A percentile compares a stretch with the other conserved stretches of the same genome.
Conservation (phyloP, 768 basidiomycete genomes). For the Auriscalpium vulgare region DNA sequence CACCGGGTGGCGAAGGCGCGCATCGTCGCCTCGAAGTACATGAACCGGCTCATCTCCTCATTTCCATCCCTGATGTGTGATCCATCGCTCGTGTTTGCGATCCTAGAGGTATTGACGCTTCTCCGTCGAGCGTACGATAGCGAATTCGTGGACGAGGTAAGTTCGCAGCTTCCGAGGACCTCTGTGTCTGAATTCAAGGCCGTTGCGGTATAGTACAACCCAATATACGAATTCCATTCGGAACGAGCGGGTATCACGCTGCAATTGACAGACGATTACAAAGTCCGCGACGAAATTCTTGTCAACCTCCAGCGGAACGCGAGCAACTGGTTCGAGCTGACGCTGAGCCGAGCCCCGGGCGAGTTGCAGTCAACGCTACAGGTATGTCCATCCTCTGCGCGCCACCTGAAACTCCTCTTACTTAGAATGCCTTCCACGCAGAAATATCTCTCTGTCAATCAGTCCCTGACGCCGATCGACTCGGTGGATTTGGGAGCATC, state of each 20-base stretch:
- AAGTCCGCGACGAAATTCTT: constrained; percentile 78
- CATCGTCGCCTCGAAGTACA: constrained; percentile 73
- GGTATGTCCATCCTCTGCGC: constrained; percentile 32
- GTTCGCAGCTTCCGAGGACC: constrained; percentile 11
- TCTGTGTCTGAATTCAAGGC: not conserved
- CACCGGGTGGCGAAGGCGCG: constrained; percentile 79
- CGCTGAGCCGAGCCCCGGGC: constrained; percentile 81
- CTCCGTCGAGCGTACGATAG: constrained; percentile 84
- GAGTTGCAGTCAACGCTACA: constrained; percentile 90
- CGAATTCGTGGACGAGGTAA: constrained; percentile 85
- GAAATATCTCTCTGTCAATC: constrained; percentile 83
- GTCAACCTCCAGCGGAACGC: constrained; percentile 66
- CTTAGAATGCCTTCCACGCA: constrained; percentile 23
- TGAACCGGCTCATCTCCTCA: constrained; percentile 78
- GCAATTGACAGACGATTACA: constrained; percentile 80
- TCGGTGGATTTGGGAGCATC: constrained; percentile 88
- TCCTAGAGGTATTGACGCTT: constrained; percentile 87
- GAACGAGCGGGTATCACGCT: constrained; percentile 67
- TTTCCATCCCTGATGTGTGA: constrained; percentile 96
- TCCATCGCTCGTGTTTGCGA: constrained; percentile 75
- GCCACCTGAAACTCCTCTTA: not conserved
- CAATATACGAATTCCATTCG: constrained; percentile 76
- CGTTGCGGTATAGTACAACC: constrained; percentile 63
- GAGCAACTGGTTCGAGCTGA: constrained; percentile 78
- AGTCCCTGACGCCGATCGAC: constrained; percentile 59